Percentiles rank a stretch among this genome's conserved stretches.
These are phyloP conservation scores for Chalciporus sp. DNA, from an alignment of 1,284 basidiomycete species.

Conservation along the genomic window DNA sequence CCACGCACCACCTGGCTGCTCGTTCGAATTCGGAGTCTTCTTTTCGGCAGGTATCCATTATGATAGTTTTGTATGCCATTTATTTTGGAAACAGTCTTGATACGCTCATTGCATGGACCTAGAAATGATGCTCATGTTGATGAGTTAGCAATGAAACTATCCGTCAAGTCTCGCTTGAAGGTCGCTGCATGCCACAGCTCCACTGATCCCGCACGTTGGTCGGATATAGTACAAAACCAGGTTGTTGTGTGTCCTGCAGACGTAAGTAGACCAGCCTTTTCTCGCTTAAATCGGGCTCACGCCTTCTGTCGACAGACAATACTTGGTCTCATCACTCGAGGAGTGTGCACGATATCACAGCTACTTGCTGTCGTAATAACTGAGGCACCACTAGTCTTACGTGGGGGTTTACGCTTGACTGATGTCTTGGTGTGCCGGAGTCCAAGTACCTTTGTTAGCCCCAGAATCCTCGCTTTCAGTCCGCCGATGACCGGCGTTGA, in stretches of 20 bases:
- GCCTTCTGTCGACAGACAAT: conserved; percentile 27
- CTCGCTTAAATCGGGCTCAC: conserved; percentile 11
- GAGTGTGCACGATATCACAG: conserved; percentile 41
- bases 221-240: conserved; percentile 36
- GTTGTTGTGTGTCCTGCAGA: conserved; percentile 40
- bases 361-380: conserved; percentile 46
- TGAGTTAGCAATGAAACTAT: conserved; percentile 19
- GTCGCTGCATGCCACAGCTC: conserved; percentile 23
- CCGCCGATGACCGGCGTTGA: conserved; percentile 32
- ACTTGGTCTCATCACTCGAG: conserved; percentile 31
- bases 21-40: background rate
- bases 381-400: conserved; percentile 35
- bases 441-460: conserved; percentile 38
- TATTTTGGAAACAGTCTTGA: background rate
- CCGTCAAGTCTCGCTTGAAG: conserved; percentile 19
- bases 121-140: conserved; percentile 21
- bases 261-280: conserved; percentile 30
- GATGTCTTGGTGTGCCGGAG: conserved; percentile 45
- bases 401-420: conserved; percentile 36
- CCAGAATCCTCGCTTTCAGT: conserved; percentile 48
- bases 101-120: conserved; percentile 6
- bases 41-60: conserved; percentile 14
- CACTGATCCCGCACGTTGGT: conserved; percentile 29
- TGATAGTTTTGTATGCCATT: conserved; percentile 25
- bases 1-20: background rate